phyloP scores from a whole-genome alignment of 805 yeast species.

The Lachancea kluyveri region DNA sequence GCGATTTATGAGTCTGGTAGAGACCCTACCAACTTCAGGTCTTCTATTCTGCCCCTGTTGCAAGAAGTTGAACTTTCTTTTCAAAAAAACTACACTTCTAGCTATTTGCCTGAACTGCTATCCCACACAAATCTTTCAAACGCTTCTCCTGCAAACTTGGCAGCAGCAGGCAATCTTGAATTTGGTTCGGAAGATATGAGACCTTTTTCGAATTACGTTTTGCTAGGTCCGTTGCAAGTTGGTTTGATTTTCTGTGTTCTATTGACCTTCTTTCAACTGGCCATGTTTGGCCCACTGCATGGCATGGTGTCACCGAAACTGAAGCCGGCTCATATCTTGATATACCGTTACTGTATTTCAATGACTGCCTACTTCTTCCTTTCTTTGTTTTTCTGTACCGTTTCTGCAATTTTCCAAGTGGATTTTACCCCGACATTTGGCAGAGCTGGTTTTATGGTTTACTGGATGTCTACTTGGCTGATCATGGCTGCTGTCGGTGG shows the following conservation, averaged over 20 bases:
- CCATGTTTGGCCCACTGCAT: conserved; percentile 51
- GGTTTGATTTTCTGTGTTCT: conserved; percentile 70
- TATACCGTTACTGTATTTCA: conserved; percentile 46
- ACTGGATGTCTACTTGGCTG: conserved; percentile 63
- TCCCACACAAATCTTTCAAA: conserved; percentile 14
- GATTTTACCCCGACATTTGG: conserved; percentile 56
- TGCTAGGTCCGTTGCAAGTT: conserved; percentile 65
- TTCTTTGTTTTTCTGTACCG: conserved; percentile 51
- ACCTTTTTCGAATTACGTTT: conserved; percentile 45
- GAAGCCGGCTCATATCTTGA: conserved; percentile 39
- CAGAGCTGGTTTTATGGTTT: conserved; percentile 62
- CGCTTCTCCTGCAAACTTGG: conserved; percentile 5
- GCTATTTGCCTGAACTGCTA: conserved; percentile 26
- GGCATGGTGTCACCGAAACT: conserved; percentile 40
- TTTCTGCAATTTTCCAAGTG: conserved; percentile 64
- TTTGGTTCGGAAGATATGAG: conserved; percentile 39
- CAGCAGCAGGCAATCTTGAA: conserved; percentile 26
- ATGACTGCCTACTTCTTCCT: conserved; percentile 50
- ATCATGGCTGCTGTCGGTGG: conserved; percentile 76
- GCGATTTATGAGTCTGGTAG: conserved; percentile 57
- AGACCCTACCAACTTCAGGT: conserved; percentile 45
- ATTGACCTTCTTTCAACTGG: conserved; percentile 65
- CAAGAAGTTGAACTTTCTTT: conserved; percentile 32
- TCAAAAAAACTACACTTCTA: conserved; percentile 13
- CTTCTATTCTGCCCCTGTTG: conserved; percentile 42